Evolutionary conservation across 257 asterid species (phyloP).

Genomic region (Fraxinus excelsior): DNA sequence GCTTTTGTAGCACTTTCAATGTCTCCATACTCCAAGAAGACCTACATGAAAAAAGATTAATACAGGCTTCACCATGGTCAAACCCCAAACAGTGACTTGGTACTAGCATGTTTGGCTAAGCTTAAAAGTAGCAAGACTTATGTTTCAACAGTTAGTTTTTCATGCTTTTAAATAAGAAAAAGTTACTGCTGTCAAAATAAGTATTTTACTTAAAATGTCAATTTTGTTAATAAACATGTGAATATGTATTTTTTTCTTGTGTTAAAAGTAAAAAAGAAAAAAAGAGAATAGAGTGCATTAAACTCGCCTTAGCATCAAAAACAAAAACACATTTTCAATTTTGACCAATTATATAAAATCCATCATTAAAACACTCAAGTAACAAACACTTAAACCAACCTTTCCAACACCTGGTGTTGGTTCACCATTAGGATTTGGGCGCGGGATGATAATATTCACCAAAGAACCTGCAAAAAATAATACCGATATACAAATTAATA

Average conservation of each 20-base stretch:
- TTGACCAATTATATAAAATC: not conserved
- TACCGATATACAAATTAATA: not conserved
- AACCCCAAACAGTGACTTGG: not conserved
- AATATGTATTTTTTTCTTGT: not conserved
- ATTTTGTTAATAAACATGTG: not conserved
- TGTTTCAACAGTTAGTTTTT: not conserved
- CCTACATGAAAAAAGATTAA: slow-evolving; percentile 37
- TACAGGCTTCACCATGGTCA: not conserved
- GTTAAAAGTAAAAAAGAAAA: not conserved
- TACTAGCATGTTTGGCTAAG: not conserved
- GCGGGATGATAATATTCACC: slow-evolving; percentile 49
- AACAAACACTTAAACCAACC: slow-evolving; percentile 27
- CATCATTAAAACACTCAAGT: too few species aligned
- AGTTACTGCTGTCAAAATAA: not conserved
- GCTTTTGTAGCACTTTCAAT: slow-evolving; percentile 78
- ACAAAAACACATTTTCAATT: not conserved
- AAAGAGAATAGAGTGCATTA: too few species aligned
- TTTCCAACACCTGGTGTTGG: slow-evolving; percentile 51
- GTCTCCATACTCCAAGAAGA: slow-evolving; percentile 79
- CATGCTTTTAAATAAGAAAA: not conserved
- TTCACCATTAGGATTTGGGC: slow-evolving; percentile 45
- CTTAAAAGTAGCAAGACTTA: not conserved
- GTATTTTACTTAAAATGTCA: not conserved
- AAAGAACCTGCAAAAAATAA: slow-evolving; percentile 36
- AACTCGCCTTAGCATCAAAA: too few species aligned